Evolutionary conservation across 129 eudicot species (phyloP), one percentile per base, ranked within the genome.

Genomic region (Pseudognaphalium luteoalbum): DNA sequence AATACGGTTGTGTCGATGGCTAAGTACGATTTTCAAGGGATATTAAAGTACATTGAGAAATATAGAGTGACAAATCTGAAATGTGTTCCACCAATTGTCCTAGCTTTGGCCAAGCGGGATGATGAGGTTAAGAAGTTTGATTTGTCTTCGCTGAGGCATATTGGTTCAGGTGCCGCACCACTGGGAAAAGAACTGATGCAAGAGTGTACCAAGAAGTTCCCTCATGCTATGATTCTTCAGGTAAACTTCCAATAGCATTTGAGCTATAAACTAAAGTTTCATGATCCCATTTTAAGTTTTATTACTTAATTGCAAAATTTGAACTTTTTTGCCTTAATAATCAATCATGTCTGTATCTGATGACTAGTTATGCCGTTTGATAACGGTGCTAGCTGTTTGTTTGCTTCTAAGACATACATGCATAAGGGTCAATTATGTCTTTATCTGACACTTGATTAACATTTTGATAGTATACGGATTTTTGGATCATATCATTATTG

Each of bases 161-260:
- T 93, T 74, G 98, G 98, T 41, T 90, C 98, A 0, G 98, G 97
- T 66, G 98, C 97, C 50, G 98, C 98, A 4, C 98, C 98, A 6
- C 81, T 93, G 52, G 97, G 97, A 66, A 87, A 80, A 86, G 96
- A 91, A 54, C 78, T 91, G 77, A 91, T 93, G 97, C 82, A 78
- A 73, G 96, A 93, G 39, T 91, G 92, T 75, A 88, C 91, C 0
- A 93, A 79, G 82, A 88, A 81, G 39, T 75, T 88, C 35, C 93
- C 98, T 61, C 87, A 81, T 65, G 90, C 87, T 56, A 28, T 82
- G n/a, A 76, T 90, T 37, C 20, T 85, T 25, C 98, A 93, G 91
- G 98, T 93, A 80, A 61, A 34, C 10, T 17, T 57, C 7, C 19
- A 25, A 1, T 57, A 2, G 29, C 62, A 57, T 57, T 19, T 57